A percentile compares a stretch with the other conserved stretches of the same genome.
phyloP scores from a whole-genome alignment of 2,329 filamentous ascomycete species.

The Fusarium foetens region DNA sequence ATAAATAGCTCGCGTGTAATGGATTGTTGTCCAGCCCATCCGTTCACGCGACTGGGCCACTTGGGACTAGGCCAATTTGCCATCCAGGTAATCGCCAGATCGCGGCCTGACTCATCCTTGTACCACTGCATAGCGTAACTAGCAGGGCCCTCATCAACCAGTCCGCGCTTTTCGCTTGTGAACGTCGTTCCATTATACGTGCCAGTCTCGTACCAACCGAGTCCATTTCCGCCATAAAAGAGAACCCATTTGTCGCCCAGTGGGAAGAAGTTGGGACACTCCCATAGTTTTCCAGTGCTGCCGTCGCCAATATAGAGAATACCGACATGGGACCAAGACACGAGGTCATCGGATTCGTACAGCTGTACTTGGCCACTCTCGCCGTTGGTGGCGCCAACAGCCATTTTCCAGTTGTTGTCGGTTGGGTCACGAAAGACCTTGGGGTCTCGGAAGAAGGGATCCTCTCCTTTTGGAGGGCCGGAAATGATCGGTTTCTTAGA shows the following conservation, averaged over 20 bases:
- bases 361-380: conserved; percentile 35
- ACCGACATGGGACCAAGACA: conserved; percentile 38
- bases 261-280: conserved; percentile 45
- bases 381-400: conserved; percentile 32
- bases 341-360: conserved; percentile 29
- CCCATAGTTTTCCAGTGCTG: conserved; percentile 40
- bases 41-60: conserved; percentile 45
- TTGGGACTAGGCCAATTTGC: conserved; percentile 43
- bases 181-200: conserved; percentile 39
- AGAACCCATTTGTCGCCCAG: conserved; percentile 44
- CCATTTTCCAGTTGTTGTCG: conserved; percentile 41
- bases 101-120: conserved; percentile 43
- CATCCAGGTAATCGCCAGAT: conserved; percentile 44
- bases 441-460: conserved; percentile 40
- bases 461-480: conserved; percentile 26
- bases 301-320: conserved; percentile 36
- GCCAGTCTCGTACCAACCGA: conserved; percentile 41
- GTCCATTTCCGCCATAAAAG: conserved; percentile 39
- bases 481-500: conserved; percentile 36
- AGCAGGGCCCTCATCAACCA: conserved; percentile 42
- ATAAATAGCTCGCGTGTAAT: conserved; percentile 47
- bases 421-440: conserved; percentile 41
- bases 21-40: conserved; percentile 46
- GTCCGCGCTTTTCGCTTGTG: conserved; percentile 40
- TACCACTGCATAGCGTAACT: conserved; percentile 48